Evolutionary conservation across 1,284 basidiomycete genomes (phyloP), one percentile per base, ranked within the genome.

Genomic region (Singerocomus rubriflavus): DNA sequence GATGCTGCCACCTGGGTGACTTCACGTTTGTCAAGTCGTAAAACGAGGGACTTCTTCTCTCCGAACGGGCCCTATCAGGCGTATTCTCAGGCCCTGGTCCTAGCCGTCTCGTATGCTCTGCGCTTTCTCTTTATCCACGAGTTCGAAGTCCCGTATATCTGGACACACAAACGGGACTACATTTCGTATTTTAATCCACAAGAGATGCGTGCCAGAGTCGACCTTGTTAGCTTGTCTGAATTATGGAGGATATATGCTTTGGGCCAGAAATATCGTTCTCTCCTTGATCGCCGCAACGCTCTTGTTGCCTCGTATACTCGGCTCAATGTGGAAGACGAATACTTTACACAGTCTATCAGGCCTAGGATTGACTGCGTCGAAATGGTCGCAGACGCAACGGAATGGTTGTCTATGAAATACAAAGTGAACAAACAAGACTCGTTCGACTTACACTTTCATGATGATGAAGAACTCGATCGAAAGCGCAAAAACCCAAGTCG

Each of bases 91-190:
- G 79, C 85, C 16, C 85, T 95, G 64, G 82, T 93, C 52, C 73
- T 82, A 49, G 90, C 93, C 8, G 89, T 99, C 52, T 85, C 87
- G 4, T 81, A 79, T 52, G 85, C 90, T 47, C 77, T 99, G 34
- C 81, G 85, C 38, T 91, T 86, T 67, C 79, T 99, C 55, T 94
- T 98, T 68, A 75, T 93, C 46, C 84, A 94, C 46, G 82, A 91
- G 56, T 83, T 91, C 57, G 97, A 99, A 66, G 93, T 97, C 8
- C 93, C 97, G 0, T 97, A 94, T 69, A 85, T 99, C 56, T 98
- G 89, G 85, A 84, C 86, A 27, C 93, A 98, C 74, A 91, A 93
- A 63, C 83, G 91, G 44, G 97, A 99, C 67, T 88, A 91, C 64
- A 85, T 96, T 61, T 85, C 84, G 38, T 81, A 87, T 67, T 88